Evolutionary conservation across 2,329 filamentous ascomycete genomes (phyloP), one percentile per base, ranked within the genome.

Genomic region (Arthrobotrys conoides): DNA sequence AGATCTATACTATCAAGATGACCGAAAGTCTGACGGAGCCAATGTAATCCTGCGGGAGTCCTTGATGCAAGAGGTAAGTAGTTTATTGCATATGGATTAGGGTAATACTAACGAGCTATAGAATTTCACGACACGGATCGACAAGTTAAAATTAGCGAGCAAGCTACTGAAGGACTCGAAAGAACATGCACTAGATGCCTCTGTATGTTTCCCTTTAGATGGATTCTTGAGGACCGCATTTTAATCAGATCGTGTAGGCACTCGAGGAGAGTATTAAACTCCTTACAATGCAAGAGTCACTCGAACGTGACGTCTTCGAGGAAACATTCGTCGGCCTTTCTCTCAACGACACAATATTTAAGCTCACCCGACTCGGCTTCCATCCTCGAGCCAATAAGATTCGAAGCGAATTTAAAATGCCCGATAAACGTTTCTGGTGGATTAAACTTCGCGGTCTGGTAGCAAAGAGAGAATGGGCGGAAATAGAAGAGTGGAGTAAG

Each of bases 1-100:
- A 83, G 96, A 98, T 83, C 87, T 99, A 2, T 99, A 96, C 86
- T 99, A 99, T 84, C 96, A 98, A 85, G 96, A 98, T 82, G 96
- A 99, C 83, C 90, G 95, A 4, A 90, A 94, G 2, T 87, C 94
- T 4, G 96, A 98, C 80, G 94, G 96, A 2, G 92, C 95, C 0
- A 92, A 93, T 73, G 90, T 99, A 1, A 92, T 98, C 76, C 87
- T 99, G 14, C 90, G 90, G 20, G 95, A 99, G 85, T 93, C 94
- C 0, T 87, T 99, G 6, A 86, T 88, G 3, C 92, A 96, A 83
- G 81, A 81, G 48, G 77, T 81, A 36, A 49, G 55, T 16, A n/a
- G 51, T 36, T 18, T 8, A 9, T 44, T 38, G n/a, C 14, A 24
- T 68, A 8, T 24, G 38, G 44, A 20, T 55, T n/a, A 9, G 9